Evolutionary conservation across 768 basidiomycete genomes (phyloP).

Genomic region (Suillus clintonianus): DNA sequence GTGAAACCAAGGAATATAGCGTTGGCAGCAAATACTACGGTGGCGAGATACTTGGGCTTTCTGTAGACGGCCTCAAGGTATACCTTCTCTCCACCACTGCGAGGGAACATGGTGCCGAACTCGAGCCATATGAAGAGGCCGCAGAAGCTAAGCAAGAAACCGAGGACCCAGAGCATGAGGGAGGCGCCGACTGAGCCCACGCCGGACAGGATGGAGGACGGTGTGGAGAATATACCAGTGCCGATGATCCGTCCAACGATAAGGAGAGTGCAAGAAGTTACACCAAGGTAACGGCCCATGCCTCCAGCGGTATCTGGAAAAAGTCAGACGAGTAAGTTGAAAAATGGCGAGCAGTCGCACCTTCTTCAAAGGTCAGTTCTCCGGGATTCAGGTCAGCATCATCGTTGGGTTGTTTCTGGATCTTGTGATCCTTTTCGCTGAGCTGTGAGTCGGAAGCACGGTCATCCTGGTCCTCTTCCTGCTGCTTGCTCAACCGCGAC

Average conservation of each 20-base stretch:
- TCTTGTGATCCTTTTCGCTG: not conserved
- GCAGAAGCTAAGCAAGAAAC: slow-evolving; percentile 58
- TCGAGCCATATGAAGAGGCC: slow-evolving; percentile 67
- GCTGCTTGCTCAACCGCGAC: slow-evolving; percentile 6
- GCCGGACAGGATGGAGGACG: slow-evolving; percentile 55
- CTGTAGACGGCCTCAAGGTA: slow-evolving; percentile 59
- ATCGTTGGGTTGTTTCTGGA: not conserved
- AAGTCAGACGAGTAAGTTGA: not conserved
- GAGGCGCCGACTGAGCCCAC: slow-evolving; percentile 63
- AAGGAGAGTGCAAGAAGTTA: slow-evolving; percentile 57
- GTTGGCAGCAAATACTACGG: slow-evolving; percentile 49
- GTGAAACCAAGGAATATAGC: slow-evolving; percentile 48
- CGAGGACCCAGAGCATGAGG: slow-evolving; percentile 64
- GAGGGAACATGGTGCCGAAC: slow-evolving; percentile 63
- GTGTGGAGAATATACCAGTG: slow-evolving; percentile 67
- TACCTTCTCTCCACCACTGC: slow-evolving; percentile 64
- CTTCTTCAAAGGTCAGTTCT: slow-evolving; percentile 52
- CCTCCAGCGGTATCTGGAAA: slow-evolving; percentile 50
- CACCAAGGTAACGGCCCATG: slow-evolving; percentile 58
- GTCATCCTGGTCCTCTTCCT: not conserved
- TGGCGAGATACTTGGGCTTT: slow-evolving; percentile 48
- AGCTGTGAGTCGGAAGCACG: not conserved
- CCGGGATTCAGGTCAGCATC: slow-evolving; percentile 38
- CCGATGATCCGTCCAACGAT: slow-evolving; percentile 62
- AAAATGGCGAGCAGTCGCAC: slow-evolving; percentile 20